Base-by-base conservation (phyloP, 163 green algal genomes). In the Scenedesmus sp. region DNA sequence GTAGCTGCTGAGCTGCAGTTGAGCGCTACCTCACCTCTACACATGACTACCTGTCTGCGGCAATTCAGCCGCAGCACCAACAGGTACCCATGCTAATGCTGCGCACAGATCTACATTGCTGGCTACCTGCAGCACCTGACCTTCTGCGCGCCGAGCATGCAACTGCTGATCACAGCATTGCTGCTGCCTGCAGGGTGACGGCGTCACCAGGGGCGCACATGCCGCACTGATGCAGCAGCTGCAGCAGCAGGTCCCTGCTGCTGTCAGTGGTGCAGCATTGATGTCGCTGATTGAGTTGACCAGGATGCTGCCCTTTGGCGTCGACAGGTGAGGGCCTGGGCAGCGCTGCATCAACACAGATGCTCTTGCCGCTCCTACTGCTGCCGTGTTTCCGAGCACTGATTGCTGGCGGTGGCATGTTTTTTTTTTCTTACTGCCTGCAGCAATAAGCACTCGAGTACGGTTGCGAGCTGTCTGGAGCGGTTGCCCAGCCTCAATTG, bases 1-100 rank as follows among this genome's bases (percentile, higher is more conserved):
- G 5, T 42, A n/a, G 73, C 73, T 82, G 73, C 73, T 82, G 16
- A 40, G 9, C n/a, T 76, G 46, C 85, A 90, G 85, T 90, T 42
- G 85, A 90, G 33, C 81, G 46, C n/a, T 90, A 90, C 68, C 42
- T 90, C 20, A 90, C 72, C 33, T 78, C 85, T 12, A 35, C 70
- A 22, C 15, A 83, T 9, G 65, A 89, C 65, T 49, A 72, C 68
- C 22, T 89, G 43, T 68, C 68, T 44, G 73, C 73, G 37, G 26
- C 42, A 18, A 20, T 61, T 22, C 22, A n/a, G 83, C 42, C 35
- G 15, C 73, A 53, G 53, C 7, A 51, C 10, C 20, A 40, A 22
- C 24, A 80, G n/a, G n/a, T n/a, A n/a, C n/a, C n/a, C n/a, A n/a
- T n/a, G n/a, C n/a, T n/a, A n/a, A n/a, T n/a, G n/a, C n/a, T n/a